Base-by-base conservation (phyloP, 73 alveolate species). In the Paramecium sexaurelia region DNA sequence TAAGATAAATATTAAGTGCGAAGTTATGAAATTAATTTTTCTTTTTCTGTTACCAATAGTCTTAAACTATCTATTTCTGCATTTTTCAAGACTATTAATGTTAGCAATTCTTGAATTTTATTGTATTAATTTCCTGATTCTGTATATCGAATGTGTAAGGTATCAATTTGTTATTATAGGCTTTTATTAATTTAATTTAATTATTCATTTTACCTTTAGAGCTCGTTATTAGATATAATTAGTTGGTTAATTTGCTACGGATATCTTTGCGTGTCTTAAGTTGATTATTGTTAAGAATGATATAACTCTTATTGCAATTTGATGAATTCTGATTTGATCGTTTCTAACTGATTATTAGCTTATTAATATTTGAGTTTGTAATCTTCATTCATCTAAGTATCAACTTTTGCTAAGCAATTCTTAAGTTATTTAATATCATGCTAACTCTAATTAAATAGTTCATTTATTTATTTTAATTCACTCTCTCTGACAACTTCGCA, bases 401-500 rank as follows among this genome's bases (percentile, higher is more conserved):
- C 86, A 5, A 71, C 86, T 19, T 37, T 71, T 1, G 32, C 36
- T 35, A 71, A 36, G 13, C 86, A 71, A 7, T 71, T n/a, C 27
- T 71, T 71, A 9, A 71, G 29, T 11, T 71, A 71, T 27, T n/a
- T 33, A 36, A 71, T 71, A 71, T 71, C 86, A 35, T 71, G 7
- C 26, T 71, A 71, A 9, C 86, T 71, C 35, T 71, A 36, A 33
- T 15, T 71, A 35, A 71, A 71, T 11, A 71, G 36, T 5, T 71
- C 27, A 35, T 22, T 35, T 10, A 71, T 71, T 71, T 71, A 71
- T 71, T 71, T 71, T 35, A 71, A 71, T 71, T 71, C 86, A 71
- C 83, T 61, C 9, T 61, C 83, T 26, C 83, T 61, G 7, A 61
- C 83, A 61, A 61, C 83, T 61, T 61, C 83, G 13, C 83, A 61